phyloP scores from a whole-genome alignment of 164 flowering plant genomes.

The Stephania cephalantha region DNA sequence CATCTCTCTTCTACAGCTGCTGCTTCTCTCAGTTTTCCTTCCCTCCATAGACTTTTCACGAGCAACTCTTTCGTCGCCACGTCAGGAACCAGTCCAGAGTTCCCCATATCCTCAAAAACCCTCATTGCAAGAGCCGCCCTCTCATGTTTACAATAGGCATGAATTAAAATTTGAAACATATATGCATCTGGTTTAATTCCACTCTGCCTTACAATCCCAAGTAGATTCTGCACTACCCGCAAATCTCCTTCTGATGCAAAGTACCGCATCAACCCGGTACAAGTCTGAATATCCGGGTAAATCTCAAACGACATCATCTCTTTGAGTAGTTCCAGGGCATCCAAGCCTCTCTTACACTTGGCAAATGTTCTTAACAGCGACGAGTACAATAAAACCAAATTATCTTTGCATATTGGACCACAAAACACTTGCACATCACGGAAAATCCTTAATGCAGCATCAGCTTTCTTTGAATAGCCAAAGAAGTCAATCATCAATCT shows the following conservation, averaged over 20 bases:
- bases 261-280: conserved; percentile 74
- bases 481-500: conserved; percentile 67
- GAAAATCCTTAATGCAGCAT: conserved; percentile 72
- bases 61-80: conserved; percentile 63
- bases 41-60: conserved; percentile 87
- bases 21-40: conserved; percentile 82
- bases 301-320: conserved; percentile 60
- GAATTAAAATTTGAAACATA: conserved; percentile 60
- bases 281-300: conserved; percentile 74
- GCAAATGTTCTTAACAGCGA: conserved; percentile 68
- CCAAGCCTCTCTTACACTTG: conserved; percentile 55
- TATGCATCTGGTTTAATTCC: conserved; percentile 73
- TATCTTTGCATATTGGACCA: conserved; percentile 37
- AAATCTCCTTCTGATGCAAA: conserved; percentile 73
- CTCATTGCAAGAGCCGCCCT: conserved; percentile 76
- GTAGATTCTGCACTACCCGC: conserved; percentile 66
- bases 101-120: conserved; percentile 73
- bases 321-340: conserved; percentile 53
- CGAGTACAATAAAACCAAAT: conserved; percentile 60
- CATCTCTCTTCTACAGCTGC: conserved; percentile 63
- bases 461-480: conserved; percentile 69
- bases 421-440: conserved; percentile 42
- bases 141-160: conserved; percentile 62
- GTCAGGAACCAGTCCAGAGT: conserved; percentile 53
- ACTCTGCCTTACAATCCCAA: conserved; percentile 64